phyloP scores from a whole-genome alignment of 495 filamentous ascomycete genomes.

The Hypoxylon perforatum region DNA sequence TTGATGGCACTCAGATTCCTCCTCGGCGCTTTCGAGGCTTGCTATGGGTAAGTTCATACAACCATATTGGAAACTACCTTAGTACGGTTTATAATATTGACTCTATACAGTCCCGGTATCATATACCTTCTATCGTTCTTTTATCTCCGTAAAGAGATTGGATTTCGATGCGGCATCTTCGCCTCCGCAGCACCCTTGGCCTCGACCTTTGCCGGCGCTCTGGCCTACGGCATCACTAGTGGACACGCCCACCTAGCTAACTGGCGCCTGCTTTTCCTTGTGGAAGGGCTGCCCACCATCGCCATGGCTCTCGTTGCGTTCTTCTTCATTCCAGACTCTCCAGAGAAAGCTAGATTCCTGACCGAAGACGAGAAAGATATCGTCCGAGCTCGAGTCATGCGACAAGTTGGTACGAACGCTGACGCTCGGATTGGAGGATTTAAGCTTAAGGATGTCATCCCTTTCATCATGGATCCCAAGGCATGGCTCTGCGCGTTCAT shows the following conservation, averaged over 20 bases:
- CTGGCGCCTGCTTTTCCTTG: conserved; percentile 81
- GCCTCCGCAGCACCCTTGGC: conserved; percentile 78
- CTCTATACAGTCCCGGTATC: conserved; percentile 62
- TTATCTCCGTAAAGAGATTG: conserved; percentile 79
- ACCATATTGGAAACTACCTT: neutral
- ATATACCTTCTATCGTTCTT: conserved; percentile 82
- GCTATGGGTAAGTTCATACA: conserved; percentile 57
- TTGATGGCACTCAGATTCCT: conserved; percentile 74
- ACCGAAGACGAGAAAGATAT: conserved; percentile 74
- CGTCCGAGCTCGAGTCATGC: conserved; percentile 67
- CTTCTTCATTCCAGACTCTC: conserved; percentile 75
- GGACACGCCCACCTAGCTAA: conserved; percentile 72
- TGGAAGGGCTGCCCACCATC: conserved; percentile 78
- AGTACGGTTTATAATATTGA: conserved; percentile 2
- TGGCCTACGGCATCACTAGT: conserved; percentile 82
- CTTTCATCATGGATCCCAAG: conserved; percentile 68
- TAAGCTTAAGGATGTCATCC: conserved; percentile 66
- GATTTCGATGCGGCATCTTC: conserved; percentile 77
- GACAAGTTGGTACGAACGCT: conserved; percentile 66
- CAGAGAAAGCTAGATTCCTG: conserved; percentile 73
- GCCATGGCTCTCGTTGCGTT: conserved; percentile 70
- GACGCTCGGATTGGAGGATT: conserved; percentile 58
- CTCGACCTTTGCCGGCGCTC: conserved; percentile 79
- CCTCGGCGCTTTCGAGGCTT: conserved; percentile 71
- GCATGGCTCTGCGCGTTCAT: conserved; percentile 50